Conservation (phyloP, 805 yeast species). For the Candida tammaniensis region DNA sequence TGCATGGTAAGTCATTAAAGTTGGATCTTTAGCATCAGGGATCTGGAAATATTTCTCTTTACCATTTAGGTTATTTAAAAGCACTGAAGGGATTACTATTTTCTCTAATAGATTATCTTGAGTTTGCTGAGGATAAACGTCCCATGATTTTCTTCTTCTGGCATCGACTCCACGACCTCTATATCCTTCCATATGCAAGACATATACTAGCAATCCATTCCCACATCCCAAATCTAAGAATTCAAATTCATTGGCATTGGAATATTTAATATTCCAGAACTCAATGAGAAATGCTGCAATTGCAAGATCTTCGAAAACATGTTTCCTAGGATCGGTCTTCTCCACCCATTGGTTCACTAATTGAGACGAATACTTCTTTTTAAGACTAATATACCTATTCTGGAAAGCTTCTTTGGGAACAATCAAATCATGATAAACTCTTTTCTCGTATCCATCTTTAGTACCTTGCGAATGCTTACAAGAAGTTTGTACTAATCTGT, state of each 20-base stretch:
- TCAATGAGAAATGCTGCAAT: conserved; percentile 93
- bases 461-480: conserved; percentile 81
- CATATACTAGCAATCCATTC: conserved; percentile 80
- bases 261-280: conserved; percentile 61
- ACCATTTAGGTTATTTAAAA: conserved; percentile 67
- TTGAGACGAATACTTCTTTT: conserved; percentile 73
- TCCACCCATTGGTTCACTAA: conserved; percentile 88
- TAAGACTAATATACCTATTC: conserved; percentile 72
- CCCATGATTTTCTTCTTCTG: conserved; percentile 85
- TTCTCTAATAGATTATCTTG: conserved; percentile 64
- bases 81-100: conserved; percentile 74
- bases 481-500: conserved; percentile 74
- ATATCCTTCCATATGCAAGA: conserved; percentile 76
- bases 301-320: conserved; percentile 93
- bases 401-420: conserved; percentile 83
- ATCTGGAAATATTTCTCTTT: conserved; percentile 63
- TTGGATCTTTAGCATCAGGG: conserved; percentile 34
- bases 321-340: conserved; percentile 90
- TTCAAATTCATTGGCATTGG: conserved; percentile 44
- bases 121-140: conserved; percentile 63
- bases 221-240: conserved; percentile 95
- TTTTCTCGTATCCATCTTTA: conserved; percentile 77
- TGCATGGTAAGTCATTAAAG: conserved; percentile 53
- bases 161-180: conserved; percentile 88
- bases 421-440: conserved; percentile 85